Base-by-base conservation (phyloP, 129 eudicot species). In the Chrysanthemum lavandulifolium region DNA sequence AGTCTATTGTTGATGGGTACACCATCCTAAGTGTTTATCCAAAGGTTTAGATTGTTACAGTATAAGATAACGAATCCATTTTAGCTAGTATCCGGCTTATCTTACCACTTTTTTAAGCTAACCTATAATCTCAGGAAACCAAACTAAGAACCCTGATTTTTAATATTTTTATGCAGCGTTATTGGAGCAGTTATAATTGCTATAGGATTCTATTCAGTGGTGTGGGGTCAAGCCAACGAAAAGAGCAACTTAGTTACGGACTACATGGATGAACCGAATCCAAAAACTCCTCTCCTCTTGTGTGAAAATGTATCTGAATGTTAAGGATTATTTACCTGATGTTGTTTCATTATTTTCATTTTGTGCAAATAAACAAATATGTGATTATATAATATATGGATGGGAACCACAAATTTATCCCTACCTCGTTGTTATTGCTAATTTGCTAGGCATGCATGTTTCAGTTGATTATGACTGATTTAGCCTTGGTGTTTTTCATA, bases 181-280 rank as follows among this genome's bases (percentile, higher is more conserved):
- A 81, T 85, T 27, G 96, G 96, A 68, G 81, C 87, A 15, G 53
- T 61, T 13, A 72, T 78, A 40, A 87, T 90, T 13, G 79, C 81
- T 1, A 19, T 78, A 9, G 94, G 96, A 61, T 81, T 90, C 69
- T 90, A 90, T 75, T 71, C 84, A 3, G 96, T 87, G 43, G 79
- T 85, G 52, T 87, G 90, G 86, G 94, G 91, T 19, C 0, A 19
- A 19, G 21, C 21, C 21, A 19, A 19, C 51, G 84, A 85, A 14
- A 18, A 57, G 21, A 57, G 18, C 23, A 16, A 57, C 62, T 19
- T 57, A 19, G 21, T 12, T 2, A 9, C 0, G 13, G 27, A 57
- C 25, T 6, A 27, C 11, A 1, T 8, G 27, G 11, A 8, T 57
- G 62, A 57, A 57, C 62, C 31, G 29, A 57, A 18, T 57, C 12